A percentile compares a stretch with the other conserved stretches of the same genome.
phyloP scores from a whole-genome alignment of 257 asterid species.

The Marsdenia floribunda region DNA sequence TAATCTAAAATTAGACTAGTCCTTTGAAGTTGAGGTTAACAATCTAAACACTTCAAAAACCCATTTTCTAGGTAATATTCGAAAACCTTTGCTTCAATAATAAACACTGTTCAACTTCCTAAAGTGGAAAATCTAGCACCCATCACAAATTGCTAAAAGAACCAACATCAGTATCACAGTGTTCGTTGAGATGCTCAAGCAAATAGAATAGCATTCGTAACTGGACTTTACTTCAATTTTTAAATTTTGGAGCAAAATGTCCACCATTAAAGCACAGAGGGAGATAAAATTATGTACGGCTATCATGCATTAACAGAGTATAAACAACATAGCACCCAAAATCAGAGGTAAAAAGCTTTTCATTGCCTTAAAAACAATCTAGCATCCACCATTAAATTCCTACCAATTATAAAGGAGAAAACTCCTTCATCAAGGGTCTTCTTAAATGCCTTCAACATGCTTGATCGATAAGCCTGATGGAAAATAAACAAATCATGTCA shows the following conservation, averaged over 20 bases:
- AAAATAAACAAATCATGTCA: constrained; percentile 20
- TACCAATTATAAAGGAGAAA: constrained; percentile 95
- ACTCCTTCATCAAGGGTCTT: constrained; percentile 97
- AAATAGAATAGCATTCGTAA: background rate
- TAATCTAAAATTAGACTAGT: constrained; percentile 47
- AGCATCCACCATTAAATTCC: constrained; percentile 25
- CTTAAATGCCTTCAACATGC: constrained; percentile 97
- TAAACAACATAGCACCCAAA: constrained; percentile 6
- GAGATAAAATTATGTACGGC: background rate
- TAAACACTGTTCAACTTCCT: constrained; percentile 1
- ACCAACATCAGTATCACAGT: constrained; percentile 1
- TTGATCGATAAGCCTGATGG: constrained; percentile 88
- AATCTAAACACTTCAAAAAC: constrained; percentile 23
- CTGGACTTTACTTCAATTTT: background rate
- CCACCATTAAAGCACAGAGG: background rate
- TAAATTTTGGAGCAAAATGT: constrained; percentile 2
- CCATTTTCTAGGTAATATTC: constrained; percentile 23
- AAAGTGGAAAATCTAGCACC: background rate
- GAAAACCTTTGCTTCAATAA: constrained; percentile 19
- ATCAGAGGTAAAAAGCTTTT: constrained; percentile 10
- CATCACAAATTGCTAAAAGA: constrained; percentile 4
- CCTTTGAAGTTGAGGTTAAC: constrained; percentile 37
- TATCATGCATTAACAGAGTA: constrained; percentile 1
- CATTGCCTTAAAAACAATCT: constrained; percentile 13
- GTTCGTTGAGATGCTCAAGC: background rate